A percentile compares a stretch with the other conserved stretches of the same genome.
phyloP scores from a whole-genome alignment of 164 flowering plant species.

The Echeveria elegans region DNA sequence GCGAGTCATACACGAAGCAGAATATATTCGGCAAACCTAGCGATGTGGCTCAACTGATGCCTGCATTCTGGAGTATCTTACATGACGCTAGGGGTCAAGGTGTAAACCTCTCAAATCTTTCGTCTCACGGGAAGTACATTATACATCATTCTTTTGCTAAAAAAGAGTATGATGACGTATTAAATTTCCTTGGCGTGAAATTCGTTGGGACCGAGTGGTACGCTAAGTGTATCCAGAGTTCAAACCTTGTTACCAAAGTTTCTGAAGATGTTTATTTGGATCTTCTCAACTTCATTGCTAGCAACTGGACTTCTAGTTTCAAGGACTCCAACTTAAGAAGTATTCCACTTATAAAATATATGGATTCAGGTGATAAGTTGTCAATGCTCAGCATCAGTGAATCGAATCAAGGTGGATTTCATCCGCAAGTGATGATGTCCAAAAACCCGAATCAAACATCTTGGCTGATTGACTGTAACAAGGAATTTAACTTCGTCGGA shows the following conservation, averaged over 20 bases:
- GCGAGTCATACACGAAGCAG: constrained; percentile 30
- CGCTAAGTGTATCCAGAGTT: constrained; percentile 38
- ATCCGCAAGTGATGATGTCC: constrained; percentile 14
- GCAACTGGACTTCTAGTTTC: constrained; percentile 26
- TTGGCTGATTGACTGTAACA: constrained; percentile 49
- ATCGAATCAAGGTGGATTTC: neutral
- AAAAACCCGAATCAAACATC: constrained; percentile 4
- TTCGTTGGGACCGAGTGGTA: constrained; percentile 46
- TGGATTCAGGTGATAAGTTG: constrained; percentile 11
- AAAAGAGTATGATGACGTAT: constrained; percentile 17
- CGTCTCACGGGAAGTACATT: constrained; percentile 35
- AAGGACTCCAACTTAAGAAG: constrained; percentile 13
- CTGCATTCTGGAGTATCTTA: constrained; percentile 42
- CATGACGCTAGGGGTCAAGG: constrained; percentile 32
- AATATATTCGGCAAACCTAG: constrained; percentile 38
- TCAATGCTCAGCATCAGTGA: constrained; percentile 17
- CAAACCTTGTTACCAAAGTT: constrained; percentile 32
- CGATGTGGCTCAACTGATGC: constrained; percentile 38
- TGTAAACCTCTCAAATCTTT: constrained; percentile 28
- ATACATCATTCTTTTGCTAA: constrained; percentile 33
- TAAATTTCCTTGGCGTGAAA: constrained; percentile 32
- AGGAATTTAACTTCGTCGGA: constrained; percentile 20
- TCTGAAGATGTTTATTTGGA: constrained; percentile 25
- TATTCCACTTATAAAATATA: constrained; percentile 30
- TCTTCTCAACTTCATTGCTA: constrained; percentile 25